A percentile compares a stretch with the other conserved stretches of the same genome.
phyloP scores from a whole-genome alignment of 2,329 filamentous ascomycete genomes.

The Aureobasidium sp. region DNA sequence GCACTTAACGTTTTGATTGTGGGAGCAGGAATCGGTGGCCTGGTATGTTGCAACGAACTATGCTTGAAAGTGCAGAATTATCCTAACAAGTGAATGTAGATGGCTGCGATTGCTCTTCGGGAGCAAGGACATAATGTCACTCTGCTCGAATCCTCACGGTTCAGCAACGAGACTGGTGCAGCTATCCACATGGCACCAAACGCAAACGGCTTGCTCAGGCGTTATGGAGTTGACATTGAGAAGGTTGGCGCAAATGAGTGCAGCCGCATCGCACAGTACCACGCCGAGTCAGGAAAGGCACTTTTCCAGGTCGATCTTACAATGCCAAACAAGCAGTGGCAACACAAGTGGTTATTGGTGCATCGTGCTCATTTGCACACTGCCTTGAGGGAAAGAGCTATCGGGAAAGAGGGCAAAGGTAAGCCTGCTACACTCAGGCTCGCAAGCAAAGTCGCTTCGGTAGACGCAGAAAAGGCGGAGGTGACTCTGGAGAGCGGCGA shows the following conservation, averaged over 20 bases:
- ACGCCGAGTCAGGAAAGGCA: conserved; percentile 14
- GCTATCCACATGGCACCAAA: conserved; percentile 26
- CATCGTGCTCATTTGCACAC: conserved; percentile 27
- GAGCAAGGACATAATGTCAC: conserved; percentile 26
- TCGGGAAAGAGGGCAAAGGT: conserved; percentile 21
- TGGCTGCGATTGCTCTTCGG: conserved; percentile 23
- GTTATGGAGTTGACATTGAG: conserved; percentile 18
- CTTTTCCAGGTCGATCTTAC: conserved; percentile 11
- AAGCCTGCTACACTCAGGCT: conserved; percentile 23
- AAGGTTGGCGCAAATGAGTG: conserved; percentile 19
- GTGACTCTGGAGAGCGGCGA: conserved; percentile 25
- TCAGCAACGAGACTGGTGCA: conserved; percentile 26
- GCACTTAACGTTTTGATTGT: conserved; percentile 22
- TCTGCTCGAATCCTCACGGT: conserved; percentile 23
- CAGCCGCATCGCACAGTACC: background rate
- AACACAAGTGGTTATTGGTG: conserved; percentile 27
- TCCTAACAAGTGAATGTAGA: conserved; percentile 5
- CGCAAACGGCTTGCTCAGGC: conserved; percentile 19
- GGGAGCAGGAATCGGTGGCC: conserved; percentile 27
- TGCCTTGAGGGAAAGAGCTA: conserved; percentile 23
- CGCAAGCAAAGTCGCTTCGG: conserved; percentile 20
- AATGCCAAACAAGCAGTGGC: conserved; percentile 21
- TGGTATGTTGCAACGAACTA: conserved; percentile 9
- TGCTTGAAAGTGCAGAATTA: background rate
- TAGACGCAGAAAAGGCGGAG: conserved; percentile 22